These are phyloP conservation scores for Macrophomina phaseolina DNA, from an alignment of 2,329 filamentous ascomycete species.

Conservation along the genomic window DNA sequence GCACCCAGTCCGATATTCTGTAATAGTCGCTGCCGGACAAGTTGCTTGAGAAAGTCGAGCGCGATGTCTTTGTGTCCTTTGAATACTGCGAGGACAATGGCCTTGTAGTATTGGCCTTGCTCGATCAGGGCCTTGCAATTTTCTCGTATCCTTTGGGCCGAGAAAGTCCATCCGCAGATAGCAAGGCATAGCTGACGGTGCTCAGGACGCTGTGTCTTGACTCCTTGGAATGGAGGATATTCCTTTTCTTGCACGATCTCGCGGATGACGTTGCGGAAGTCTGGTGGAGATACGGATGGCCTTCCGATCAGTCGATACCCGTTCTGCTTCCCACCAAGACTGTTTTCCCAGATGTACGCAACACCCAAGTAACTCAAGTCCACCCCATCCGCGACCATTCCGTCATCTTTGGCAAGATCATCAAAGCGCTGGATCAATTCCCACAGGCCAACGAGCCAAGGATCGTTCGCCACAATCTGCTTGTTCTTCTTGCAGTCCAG, in stretches of 20 bases:
- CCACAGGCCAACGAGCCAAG: constrained; percentile 81
- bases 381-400: constrained; percentile 71
- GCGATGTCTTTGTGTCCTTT: constrained; percentile 72
- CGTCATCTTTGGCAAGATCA: constrained; percentile 66
- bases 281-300: constrained; percentile 59
- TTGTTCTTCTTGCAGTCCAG: constrained; percentile 69
- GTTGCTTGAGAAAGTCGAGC: constrained; percentile 71
- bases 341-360: constrained; percentile 72
- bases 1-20: constrained; percentile 56
- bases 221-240: constrained; percentile 68
- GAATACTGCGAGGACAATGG: constrained; percentile 77
- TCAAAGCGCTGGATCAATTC: constrained; percentile 73
- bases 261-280: constrained; percentile 60
- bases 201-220: constrained; percentile 67
- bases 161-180: constrained; percentile 74
- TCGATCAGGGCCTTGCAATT: constrained; percentile 58
- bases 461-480: constrained; percentile 71
- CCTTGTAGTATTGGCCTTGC: constrained; percentile 70
- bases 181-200: constrained; percentile 78
- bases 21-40: constrained; percentile 72
- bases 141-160: constrained; percentile 56
- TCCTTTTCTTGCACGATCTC: constrained; percentile 67
- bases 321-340: constrained; percentile 60
- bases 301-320: constrained; percentile 37
- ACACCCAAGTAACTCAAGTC: constrained; percentile 81